These are phyloP conservation scores for Colletotrichum sp. DNA, from an alignment of 2,329 filamentous ascomycete species.

Conservation along the genomic window DNA sequence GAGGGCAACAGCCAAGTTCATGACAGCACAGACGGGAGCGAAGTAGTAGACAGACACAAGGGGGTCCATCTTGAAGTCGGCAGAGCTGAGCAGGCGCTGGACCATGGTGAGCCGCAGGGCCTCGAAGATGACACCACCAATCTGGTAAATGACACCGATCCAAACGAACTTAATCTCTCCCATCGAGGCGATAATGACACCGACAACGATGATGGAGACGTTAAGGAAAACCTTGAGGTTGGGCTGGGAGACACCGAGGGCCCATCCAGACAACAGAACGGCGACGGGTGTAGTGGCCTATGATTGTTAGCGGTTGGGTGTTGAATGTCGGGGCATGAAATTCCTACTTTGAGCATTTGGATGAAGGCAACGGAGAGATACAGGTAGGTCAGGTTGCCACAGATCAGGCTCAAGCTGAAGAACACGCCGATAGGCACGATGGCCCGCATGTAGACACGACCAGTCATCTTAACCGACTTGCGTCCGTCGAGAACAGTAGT, in stretches of 20 bases:
- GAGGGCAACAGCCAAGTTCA: constrained; percentile 78
- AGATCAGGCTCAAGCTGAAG: constrained; percentile 96
- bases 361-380: constrained; percentile 97
- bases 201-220: constrained; percentile 91
- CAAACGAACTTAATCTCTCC: constrained; percentile 95
- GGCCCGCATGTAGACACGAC: constrained; percentile 87
- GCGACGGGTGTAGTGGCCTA: constrained; percentile 94
- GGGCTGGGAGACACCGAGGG: constrained; percentile 81
- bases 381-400: constrained; percentile 93
- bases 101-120: constrained; percentile 85
- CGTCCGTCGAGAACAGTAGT: constrained; percentile 90
- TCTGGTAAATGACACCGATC: constrained; percentile 80
- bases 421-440: constrained; percentile 95
- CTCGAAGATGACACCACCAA: constrained; percentile 80
- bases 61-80: constrained; percentile 92
- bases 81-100: constrained; percentile 79
- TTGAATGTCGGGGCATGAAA: neutral
- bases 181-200: constrained; percentile 91
- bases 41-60: constrained; percentile 91
- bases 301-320: neutral
- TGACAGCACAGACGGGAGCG: constrained; percentile 80
- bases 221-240: constrained; percentile 90
- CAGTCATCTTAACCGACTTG: constrained; percentile 97
- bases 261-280: constrained; percentile 89
- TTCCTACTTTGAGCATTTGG: constrained; percentile 91